Percentiles rank a stretch among this genome's conserved stretches.
Evolutionary conservation across 306 rosid genomes (phyloP).

Genomic region (Hippophae rhamnoides): DNA sequence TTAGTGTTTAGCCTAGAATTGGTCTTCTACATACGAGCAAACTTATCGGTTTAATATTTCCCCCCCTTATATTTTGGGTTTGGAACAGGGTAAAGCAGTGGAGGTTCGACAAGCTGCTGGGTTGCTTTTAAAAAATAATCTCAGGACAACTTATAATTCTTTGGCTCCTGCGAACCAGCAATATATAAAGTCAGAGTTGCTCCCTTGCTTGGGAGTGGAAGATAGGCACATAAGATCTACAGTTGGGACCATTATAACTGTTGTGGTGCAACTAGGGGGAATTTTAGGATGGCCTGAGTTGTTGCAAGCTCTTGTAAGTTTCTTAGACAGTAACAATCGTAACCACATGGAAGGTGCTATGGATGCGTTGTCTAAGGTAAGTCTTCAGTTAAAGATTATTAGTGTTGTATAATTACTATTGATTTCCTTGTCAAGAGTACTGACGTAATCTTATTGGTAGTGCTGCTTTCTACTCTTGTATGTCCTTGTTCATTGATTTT

Average conservation of each 20-base stretch:
- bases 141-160: slow-evolving; percentile 44
- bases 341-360: slow-evolving; percentile 99
- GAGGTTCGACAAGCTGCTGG: slow-evolving; percentile 99
- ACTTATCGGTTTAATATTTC: background rate
- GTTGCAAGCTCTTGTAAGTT: slow-evolving; percentile 84
- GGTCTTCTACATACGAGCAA: too few relatives aligned
- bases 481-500: too few relatives aligned
- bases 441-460: background rate
- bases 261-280: slow-evolving; percentile 76
- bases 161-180: slow-evolving; percentile 70
- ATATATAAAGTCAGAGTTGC: slow-evolving; percentile 81
- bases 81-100: slow-evolving; percentile 65
- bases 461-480: background rate
- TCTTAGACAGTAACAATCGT: slow-evolving; percentile 78
- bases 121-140: slow-evolving; percentile 76
- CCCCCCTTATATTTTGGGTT: slow-evolving; percentile 12
- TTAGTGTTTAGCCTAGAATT: too few relatives aligned
- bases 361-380: slow-evolving; percentile 97
- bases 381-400: background rate
- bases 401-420: slow-evolving; percentile 4
- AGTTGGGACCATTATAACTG: slow-evolving; percentile 76
- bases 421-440: background rate
- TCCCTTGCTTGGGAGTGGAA: slow-evolving; percentile 85
- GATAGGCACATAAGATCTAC: slow-evolving; percentile 91
- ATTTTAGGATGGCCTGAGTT: slow-evolving; percentile 86